Conservation (phyloP, 352 stramenopile genomes). For the Discostella stelligera region DNA sequence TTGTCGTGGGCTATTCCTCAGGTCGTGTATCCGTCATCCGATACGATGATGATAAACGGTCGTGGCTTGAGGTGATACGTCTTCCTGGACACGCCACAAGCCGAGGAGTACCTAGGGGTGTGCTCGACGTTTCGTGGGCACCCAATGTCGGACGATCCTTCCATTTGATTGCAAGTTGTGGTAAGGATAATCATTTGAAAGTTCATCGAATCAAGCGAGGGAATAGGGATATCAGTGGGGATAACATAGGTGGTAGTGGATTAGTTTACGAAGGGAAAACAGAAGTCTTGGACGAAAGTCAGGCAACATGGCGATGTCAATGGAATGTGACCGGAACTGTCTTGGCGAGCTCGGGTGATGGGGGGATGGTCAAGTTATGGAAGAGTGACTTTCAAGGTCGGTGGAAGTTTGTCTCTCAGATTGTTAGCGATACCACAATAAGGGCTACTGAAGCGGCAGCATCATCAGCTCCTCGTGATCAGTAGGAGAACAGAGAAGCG, state of each 20-base stretch:
- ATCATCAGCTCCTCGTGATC: conserved; percentile 7
- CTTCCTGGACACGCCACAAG: conserved; percentile 82
- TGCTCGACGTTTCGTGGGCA: conserved; percentile 95
- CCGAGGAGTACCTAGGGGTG: conserved; percentile 75
- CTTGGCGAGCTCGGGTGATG: conserved; percentile 90
- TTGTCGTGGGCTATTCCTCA: conserved; percentile 90
- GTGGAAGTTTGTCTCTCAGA: conserved; percentile 87
- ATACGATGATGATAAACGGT: conserved; percentile 87
- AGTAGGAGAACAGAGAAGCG: background rate
- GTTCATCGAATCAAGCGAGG: conserved; percentile 81
- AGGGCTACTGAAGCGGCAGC: background rate
- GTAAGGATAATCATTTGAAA: conserved; percentile 82
- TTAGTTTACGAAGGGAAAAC: conserved; percentile 59
- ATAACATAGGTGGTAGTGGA: background rate
- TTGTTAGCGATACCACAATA: conserved; percentile 33
- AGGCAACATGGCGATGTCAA: conserved; percentile 94
- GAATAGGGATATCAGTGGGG: conserved; percentile 77
- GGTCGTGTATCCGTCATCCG: conserved; percentile 82
- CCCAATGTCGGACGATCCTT: conserved; percentile 91
- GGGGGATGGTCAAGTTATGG: conserved; percentile 93
- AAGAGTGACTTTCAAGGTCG: conserved; percentile 90
- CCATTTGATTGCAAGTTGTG: conserved; percentile 91
- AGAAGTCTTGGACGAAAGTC: conserved; percentile 62
- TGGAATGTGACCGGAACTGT: conserved; percentile 97
- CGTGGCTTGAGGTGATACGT: conserved; percentile 87